These are phyloP conservation scores for Anisodus tanguticus DNA, from an alignment of 257 asterid species.

Conservation along the genomic window DNA sequence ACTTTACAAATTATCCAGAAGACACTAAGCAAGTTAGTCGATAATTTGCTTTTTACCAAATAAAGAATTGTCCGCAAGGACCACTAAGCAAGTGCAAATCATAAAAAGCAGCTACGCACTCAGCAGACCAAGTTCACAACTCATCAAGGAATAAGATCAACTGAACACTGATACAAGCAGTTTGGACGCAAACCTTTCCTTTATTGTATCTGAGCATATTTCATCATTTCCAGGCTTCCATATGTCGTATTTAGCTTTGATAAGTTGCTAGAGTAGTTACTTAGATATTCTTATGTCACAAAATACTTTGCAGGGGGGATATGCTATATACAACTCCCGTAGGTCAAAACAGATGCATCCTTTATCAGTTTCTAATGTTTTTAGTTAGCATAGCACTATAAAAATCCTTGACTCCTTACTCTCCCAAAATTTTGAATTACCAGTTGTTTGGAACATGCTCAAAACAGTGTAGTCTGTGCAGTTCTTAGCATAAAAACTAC, in stretches of 20 bases:
- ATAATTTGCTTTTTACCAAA: background rate
- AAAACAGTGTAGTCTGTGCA: background rate
- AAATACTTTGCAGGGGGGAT: background rate
- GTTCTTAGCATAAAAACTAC: background rate
- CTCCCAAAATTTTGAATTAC: background rate
- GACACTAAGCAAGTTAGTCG: background rate
- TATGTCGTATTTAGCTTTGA: background rate
- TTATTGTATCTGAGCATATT: background rate
- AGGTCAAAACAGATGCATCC: background rate
- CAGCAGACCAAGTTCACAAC: background rate
- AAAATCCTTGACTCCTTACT: background rate
- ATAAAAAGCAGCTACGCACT: background rate
- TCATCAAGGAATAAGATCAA: background rate
- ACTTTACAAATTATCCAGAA: background rate
- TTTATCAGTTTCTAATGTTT: background rate
- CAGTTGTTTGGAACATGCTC: background rate
- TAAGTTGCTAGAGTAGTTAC: background rate
- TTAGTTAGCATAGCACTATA: background rate
- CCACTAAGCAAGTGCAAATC: constrained; percentile 6
- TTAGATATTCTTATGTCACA: background rate
- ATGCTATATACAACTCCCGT: background rate
- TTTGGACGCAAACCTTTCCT: background rate
- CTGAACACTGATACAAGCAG: background rate
- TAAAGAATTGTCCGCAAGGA: background rate
- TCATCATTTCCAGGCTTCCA: background rate